Evolutionary conservation across 1,139 yeast species (phyloP), one percentile per base, ranked within the genome.

Genomic region (Lodderomyces metapsilosis): DNA sequence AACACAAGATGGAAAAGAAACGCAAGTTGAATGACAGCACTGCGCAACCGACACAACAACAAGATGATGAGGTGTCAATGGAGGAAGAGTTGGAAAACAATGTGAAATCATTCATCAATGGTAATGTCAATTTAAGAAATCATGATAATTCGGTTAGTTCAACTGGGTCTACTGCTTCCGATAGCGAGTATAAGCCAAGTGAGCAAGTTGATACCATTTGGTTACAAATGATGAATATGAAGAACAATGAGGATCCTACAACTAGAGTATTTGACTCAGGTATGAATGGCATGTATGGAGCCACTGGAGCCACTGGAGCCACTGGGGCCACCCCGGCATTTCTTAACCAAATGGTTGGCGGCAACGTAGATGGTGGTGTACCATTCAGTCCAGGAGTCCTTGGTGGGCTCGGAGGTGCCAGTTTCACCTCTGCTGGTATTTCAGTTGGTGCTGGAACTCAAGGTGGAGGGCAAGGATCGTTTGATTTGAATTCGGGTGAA

Each of bases 191-290:
- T 10, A 45, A 44, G 20, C 49, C 57, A 5, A 54, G 54, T 33
- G 58, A 57, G 23, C 55, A 56, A 37, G 50, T 61, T 37, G 68
- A 63, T 45, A 49, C 52, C 16, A 46, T 62, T 34, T 63, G 68
- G 68, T 40, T 62, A 34, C 62, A 56, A 40, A 59, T 62, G 62
- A 55, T 62, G 58, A 49, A 58, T 17, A 44, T 52, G 37, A 56
- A 55, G 43, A 52, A 54, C 36, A 53, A 50, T 12, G 35, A 36
- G 17, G 47, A 47, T 37, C 38, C 39, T 8, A 37, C 37, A 13
- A 27, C 20, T 15, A 38, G 30, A 23, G 37, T 18, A 12, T 13
- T 12, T 20, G 21, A 30, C 23, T 21, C 36, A n/a, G 13, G 13
- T 7, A 28, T 24, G 38, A 36, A 25, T 23, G 24, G n/a, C n/a